These are phyloP conservation scores for Neoboletus magnificus DNA, from an alignment of 768 basidiomycete genomes.

Conservation along the genomic window DNA sequence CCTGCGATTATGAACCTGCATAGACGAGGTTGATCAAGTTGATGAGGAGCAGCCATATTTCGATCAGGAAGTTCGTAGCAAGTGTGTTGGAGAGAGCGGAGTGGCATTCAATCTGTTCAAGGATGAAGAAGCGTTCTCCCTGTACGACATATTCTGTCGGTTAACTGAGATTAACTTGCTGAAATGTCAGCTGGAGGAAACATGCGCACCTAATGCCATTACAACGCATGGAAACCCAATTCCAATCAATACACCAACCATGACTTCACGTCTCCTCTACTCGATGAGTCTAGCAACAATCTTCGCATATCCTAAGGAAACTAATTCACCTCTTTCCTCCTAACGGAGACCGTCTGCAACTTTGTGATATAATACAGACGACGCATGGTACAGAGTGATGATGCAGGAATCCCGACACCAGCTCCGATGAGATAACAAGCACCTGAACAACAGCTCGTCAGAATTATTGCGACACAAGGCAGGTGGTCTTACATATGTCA, in stretches of 20 bases:
- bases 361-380: slow-evolving; percentile 55
- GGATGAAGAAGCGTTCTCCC: slow-evolving; percentile 19
- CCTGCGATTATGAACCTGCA: slow-evolving; percentile 14
- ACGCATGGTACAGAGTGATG: slow-evolving; percentile 54
- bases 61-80: slow-evolving; percentile 14
- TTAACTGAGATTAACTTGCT: background rate
- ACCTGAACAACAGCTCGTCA: slow-evolving; percentile 28
- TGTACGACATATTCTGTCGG: slow-evolving; percentile 26
- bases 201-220: slow-evolving; percentile 29
- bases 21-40: slow-evolving; percentile 21
- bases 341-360: background rate
- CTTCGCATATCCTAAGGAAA: background rate
- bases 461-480: background rate
- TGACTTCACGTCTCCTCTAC: slow-evolving; percentile 42
- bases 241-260: slow-evolving; percentile 38
- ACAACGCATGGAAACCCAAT: slow-evolving; percentile 36
- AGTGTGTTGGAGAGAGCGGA: slow-evolving; percentile 7
- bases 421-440: slow-evolving; percentile 44
- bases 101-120: slow-evolving; percentile 29
- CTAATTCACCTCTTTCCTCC: slow-evolving; percentile 27
- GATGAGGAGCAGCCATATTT: slow-evolving; percentile 16
- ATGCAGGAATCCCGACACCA: slow-evolving; percentile 43
- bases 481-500: slow-evolving; percentile 44
- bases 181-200: background rate
- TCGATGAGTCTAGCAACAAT: background rate